Conservation (phyloP, 2,329 filamentous ascomycete genomes). For the Aphanoascus verrucosus region DNA sequence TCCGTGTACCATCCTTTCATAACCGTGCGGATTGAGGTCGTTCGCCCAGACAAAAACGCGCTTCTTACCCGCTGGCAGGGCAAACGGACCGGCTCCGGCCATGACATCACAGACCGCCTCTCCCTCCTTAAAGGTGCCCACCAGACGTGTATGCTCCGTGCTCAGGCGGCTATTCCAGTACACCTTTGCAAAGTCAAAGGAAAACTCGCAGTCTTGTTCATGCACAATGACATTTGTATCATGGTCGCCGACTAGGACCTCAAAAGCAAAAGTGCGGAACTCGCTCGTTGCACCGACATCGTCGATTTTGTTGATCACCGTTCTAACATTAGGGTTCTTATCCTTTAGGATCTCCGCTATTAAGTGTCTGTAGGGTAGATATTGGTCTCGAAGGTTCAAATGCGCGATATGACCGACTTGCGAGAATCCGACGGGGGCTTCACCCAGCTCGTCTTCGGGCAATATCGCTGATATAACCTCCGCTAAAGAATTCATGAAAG, state of each 20-base stretch:
- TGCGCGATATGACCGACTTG: slow-evolving; percentile 87
- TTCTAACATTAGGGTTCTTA: slow-evolving; percentile 72
- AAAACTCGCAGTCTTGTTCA: slow-evolving; percentile 76
- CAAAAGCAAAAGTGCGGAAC: slow-evolving; percentile 87
- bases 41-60: slow-evolving; percentile 92
- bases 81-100: slow-evolving; percentile 94
- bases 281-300: slow-evolving; percentile 75
- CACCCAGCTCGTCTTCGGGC: slow-evolving; percentile 66
- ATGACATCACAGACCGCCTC: slow-evolving; percentile 93
- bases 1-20: slow-evolving; percentile 58
- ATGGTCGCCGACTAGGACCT: slow-evolving; percentile 70
- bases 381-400: slow-evolving; percentile 75
- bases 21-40: slow-evolving; percentile 89
- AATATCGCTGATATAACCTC: slow-evolving; percentile 76
- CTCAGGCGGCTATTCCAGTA: slow-evolving; percentile 96
- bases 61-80: slow-evolving; percentile 79
- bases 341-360: slow-evolving; percentile 79
- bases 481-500: slow-evolving; percentile 38
- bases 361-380: slow-evolving; percentile 72
- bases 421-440: slow-evolving; percentile 77
- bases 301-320: slow-evolving; percentile 93
- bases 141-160: slow-evolving; percentile 74
- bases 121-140: slow-evolving; percentile 64
- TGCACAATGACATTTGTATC: slow-evolving; percentile 74
- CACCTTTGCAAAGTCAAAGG: slow-evolving; percentile 89